Evolutionary conservation across 768 basidiomycete species (phyloP), one percentile per base, ranked within the genome.

Genomic region (Favolaschia claudopus): DNA sequence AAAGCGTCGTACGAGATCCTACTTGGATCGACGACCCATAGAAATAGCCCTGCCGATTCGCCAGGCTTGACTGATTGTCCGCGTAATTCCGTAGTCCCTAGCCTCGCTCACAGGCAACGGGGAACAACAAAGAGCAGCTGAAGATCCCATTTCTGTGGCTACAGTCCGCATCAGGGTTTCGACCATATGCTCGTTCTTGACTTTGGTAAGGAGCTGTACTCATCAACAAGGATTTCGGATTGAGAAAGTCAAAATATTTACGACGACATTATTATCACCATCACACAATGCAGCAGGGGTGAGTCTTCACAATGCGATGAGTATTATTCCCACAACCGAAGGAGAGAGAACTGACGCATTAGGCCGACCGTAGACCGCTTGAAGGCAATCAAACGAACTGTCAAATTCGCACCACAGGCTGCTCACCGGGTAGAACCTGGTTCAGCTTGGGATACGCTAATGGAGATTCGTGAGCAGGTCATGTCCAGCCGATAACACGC

Each of bases 41-140:
- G 81, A 79, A 15, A 88, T 79, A 0, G 86, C 85, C 28, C 84
- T 76, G 9, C 88, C 88, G 20, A 89, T 79, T 42, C 83, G 73
- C 88, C 88, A 89, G 9, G 83, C 82, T 67, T 85, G 77, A 20
- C 85, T 88, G 12, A 85, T 77, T 25, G 82, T 85, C 38, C 81
- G 82, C 3, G 77, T 74, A 15, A 86, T 76, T 33, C 86, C 78
- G 32, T 72, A 78, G 29, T 72, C 64, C 25, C 75, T 67, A 15
- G 76, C 69, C 22, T 79, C 68, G 33, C 67, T 66, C 15, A 74
- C 73, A 2, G 69, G 67, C 5, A 83, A 61, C 5, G 85, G 83
- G 7, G 78, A 69, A 19, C 67, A 72, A 31, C 79, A 82, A 17
- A 75, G 44, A 15, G 82, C 84, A 25, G 81, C 83, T 25, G 74